Evolutionary conservation across 2,329 filamentous ascomycete genomes (phyloP), one percentile per base, ranked within the genome.

Genomic region (Leptographium wingfieldii): DNA sequence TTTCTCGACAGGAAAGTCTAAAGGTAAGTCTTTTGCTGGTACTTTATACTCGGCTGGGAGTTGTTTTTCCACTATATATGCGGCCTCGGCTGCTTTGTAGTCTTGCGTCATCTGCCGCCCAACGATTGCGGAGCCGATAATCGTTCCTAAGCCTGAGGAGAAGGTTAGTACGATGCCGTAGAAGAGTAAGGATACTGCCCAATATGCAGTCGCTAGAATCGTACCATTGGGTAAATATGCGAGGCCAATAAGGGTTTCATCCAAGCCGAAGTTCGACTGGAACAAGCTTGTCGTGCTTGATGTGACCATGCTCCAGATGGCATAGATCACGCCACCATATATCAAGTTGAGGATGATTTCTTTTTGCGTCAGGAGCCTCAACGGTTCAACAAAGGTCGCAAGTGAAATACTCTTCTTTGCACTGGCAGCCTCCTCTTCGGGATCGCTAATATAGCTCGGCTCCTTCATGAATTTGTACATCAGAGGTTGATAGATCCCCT

Each of bases 291-390:
- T 58, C 3, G 57, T 58, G 57, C 57, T 58, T 10, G 57, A 58
- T 6, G 57, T 58, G 35, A 58, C 57, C 57, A 58, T 58, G 49
- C 57, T 58, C 57, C 57, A 58, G 25, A 58, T 51, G 11, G 57
- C 49, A 40, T 58, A 58, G 14, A 54, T 38, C 5, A 58, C 49
- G 19, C 57, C 57, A 7, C 57, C 57, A 58, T 54, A 58, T 5
- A 58, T 5, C 3, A 58, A 27, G 33, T 58, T 58, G n/a, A 58
- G 33, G 14, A 54, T 16, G 35, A 58, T 46, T 35, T 58, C 57
- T 16, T 54, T 58, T 25, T 43, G 57, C 9, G 43, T 46, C 16
- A 58, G 57, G 14, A 58, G 49, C 49, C 35, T 25, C 25, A 58
- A 19, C 5, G 57, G 57, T 9, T 38, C 31, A 1, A 54, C 0